Conservation (phyloP, 2,329 filamentous ascomycete genomes). For the Phaeoacremonium minimum region DNA sequence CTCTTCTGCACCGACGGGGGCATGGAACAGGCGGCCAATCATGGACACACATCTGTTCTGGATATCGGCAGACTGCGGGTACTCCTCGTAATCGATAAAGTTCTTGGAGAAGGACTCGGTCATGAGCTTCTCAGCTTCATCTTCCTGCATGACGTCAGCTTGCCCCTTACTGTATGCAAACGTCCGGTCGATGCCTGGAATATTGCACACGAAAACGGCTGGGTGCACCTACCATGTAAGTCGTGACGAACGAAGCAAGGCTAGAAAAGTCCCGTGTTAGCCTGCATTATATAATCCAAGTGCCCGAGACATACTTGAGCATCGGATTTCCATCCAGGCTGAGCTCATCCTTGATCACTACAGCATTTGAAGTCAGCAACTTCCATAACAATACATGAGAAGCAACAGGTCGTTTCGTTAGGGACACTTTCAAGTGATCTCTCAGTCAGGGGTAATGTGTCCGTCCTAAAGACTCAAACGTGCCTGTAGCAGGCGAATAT, state of each 20-base stretch:
- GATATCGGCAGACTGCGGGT: conserved; percentile 75
- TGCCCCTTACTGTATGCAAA: not conserved
- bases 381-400: too few species aligned
- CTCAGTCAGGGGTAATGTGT: too few species aligned
- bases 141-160: conserved; percentile 55
- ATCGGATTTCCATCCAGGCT: conserved; percentile 89
- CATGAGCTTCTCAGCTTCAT: conserved; percentile 96
- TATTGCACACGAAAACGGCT: too few species aligned
- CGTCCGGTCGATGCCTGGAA: not conserved
- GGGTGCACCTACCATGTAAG: conserved; percentile 71
- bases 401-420: too few species aligned
- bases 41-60: conserved; percentile 90
- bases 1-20: conserved; percentile 50
- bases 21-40: conserved; percentile 87
- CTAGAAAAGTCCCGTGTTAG: conserved; percentile 34
- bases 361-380: too few species aligned
- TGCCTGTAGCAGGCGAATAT: too few species aligned
- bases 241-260: conserved; percentile 89
- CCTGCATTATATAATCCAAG: too few species aligned
- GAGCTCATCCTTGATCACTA: conserved; percentile 95
- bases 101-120: conserved; percentile 88
- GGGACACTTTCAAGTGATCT: too few species aligned
- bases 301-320: conserved; percentile 62
- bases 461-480: too few species aligned
- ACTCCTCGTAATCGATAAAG: conserved; percentile 88